Base-by-base conservation (phyloP, 305 asterid species). In the Fraxinus floribunda region DNA sequence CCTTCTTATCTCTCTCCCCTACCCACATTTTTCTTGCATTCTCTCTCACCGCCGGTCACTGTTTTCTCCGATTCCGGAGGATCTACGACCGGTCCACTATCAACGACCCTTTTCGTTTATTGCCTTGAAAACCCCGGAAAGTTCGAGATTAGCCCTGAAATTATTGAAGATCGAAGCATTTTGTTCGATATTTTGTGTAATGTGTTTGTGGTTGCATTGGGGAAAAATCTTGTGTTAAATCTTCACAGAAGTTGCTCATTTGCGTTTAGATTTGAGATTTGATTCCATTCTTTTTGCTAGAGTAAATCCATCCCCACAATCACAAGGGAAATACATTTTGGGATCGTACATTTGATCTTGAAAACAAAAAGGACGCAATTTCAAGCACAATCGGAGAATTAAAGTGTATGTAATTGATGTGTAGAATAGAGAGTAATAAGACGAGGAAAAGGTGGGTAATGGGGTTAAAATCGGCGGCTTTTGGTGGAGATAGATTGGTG, bases 391-490 rank as follows among this genome's bases (percentile, higher is more conserved):
- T 66, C 38, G 80, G 75, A 32, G 80, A 41, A 81, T 79, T 52
- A 5, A 44, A 20, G 85, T 79, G 70, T 73, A 84, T 80, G 88
- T 79, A 79, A 62, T 44, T 84, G 89, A 80, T 91, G 93, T 89
- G 91, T 83, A 87, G 83, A 78, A 35, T 87, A 80, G 90, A 80
- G 83, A 82, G 76, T 38, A 80, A 77, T 8, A 80, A 46, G 76
- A 88, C 85, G 46, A 78, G 90, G 83, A 81, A 89, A 79, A 83
- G 84, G 82, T 86, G 90, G 89, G 89, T 85, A 89, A 93, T 93
- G 97, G 94, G 96, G 83, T 86, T 93, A 13, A 93, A 93, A 86
- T 75, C 94, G 86, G 90, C 88, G 87, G 81, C 89, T 36, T 90
- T 92, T 62, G 94, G 94, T 30, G 90, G 90, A 8, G 86, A 88